phyloP scores from a whole-genome alignment of 176 grass and related monocot species.

The Carex scoparia region DNA sequence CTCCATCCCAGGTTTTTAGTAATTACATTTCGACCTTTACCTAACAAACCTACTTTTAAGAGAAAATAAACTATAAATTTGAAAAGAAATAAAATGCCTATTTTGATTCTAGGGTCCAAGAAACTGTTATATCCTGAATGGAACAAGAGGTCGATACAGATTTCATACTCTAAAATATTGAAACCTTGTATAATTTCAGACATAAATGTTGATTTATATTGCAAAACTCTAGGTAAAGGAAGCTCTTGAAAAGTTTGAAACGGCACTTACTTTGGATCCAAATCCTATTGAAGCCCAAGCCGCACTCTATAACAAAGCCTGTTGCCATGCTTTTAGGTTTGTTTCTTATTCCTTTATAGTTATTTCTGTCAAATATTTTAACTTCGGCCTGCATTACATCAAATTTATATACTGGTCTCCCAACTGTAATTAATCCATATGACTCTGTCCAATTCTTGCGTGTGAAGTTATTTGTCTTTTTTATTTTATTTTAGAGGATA shows the following conservation, averaged over 20 bases:
- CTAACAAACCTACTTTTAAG: background rate
- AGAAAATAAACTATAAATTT: background rate
- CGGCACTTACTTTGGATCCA: constrained; percentile 72
- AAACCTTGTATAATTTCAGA: background rate
- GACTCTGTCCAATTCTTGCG: background rate
- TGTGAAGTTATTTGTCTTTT: background rate
- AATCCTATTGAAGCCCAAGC: constrained; percentile 78
- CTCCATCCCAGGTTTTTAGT: background rate
- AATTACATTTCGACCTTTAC: background rate
- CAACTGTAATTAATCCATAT: background rate
- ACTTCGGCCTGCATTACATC: background rate
- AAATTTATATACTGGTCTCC: background rate
- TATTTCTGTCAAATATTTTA: constrained; percentile 7
- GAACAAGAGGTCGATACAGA: constrained; percentile 17
- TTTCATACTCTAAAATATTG: constrained; percentile 23
- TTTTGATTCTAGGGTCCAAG: background rate
- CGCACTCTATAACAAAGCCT: constrained; percentile 91
- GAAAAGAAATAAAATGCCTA: background rate
- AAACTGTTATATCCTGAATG: constrained; percentile 2
- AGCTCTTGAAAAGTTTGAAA: constrained; percentile 73
- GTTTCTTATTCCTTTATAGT: background rate
- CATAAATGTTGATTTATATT: background rate
- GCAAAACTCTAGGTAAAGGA: constrained; percentile 54
- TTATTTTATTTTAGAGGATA: no score
- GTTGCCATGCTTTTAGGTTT: constrained; percentile 97